These are phyloP conservation scores for Canavalia gladiata DNA, from an alignment of 306 rosid species.

Conservation along the genomic window DNA sequence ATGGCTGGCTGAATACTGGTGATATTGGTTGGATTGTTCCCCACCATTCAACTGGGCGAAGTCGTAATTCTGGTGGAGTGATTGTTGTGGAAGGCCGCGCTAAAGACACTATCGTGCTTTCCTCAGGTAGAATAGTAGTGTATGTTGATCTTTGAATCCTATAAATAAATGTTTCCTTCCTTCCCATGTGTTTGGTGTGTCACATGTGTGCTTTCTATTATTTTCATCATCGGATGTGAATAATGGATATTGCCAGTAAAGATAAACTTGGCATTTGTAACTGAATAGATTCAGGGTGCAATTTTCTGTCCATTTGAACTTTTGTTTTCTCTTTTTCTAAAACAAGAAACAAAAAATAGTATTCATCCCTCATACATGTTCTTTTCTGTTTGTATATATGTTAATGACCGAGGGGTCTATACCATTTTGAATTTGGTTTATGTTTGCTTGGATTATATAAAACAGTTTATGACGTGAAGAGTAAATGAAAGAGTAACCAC, in stretches of 20 bases:
- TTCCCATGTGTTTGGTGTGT: background rate
- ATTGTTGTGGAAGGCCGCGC: slow-evolving; percentile 93
- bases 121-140: slow-evolving; percentile 67
- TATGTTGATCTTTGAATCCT: slow-evolving; percentile 30
- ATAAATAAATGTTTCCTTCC: slow-evolving; percentile 20
- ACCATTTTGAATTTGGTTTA: background rate
- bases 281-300: slow-evolving; percentile 1
- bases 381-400: background rate
- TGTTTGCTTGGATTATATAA: slow-evolving; percentile 15
- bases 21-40: slow-evolving; percentile 96
- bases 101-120: slow-evolving; percentile 95
- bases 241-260: background rate
- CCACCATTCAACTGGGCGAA: slow-evolving; percentile 75
- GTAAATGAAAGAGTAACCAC: slow-evolving; percentile 6
- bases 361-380: background rate
- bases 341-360: background rate
- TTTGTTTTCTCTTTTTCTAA: background rate
- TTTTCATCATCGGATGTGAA: slow-evolving; percentile 20
- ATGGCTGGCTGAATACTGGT: slow-evolving; percentile 91
- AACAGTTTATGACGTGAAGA: slow-evolving; percentile 1
- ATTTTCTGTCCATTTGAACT: background rate
- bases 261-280: slow-evolving; percentile 6
- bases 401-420: background rate
- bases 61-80: slow-evolving; percentile 75
- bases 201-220: background rate